These are phyloP conservation scores for Pterula multifida DNA, from an alignment of 1,284 basidiomycete species.

Conservation along the genomic window DNA sequence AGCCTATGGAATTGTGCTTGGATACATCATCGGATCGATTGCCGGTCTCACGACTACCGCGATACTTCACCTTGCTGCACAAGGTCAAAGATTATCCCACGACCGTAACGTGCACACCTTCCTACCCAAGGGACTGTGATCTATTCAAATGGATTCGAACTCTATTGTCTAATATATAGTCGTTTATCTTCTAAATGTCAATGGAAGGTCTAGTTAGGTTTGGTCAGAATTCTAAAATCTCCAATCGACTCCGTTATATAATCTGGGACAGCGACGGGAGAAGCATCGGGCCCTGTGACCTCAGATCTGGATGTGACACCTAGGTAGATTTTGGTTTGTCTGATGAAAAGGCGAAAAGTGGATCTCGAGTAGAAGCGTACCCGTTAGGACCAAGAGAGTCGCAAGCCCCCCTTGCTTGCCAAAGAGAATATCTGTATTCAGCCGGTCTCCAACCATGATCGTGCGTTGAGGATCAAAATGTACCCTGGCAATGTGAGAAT, in stretches of 20 bases:
- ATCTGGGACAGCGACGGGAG: constrained; percentile 56
- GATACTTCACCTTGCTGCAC: constrained; percentile 10
- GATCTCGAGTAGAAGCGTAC: constrained; percentile 25
- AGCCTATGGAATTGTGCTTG: constrained; percentile 53
- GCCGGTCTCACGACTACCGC: constrained; percentile 38
- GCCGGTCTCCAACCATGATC: constrained; percentile 91
- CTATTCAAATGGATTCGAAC: neutral
- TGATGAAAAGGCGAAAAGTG: constrained; percentile 1
- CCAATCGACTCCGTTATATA: constrained; percentile 73
- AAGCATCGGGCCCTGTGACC: constrained; percentile 60
- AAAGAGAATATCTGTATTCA: constrained; percentile 92
- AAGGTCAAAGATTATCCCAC: constrained; percentile 5
- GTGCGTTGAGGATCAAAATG: constrained; percentile 76
- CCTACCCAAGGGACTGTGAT: neutral
- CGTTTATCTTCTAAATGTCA: constrained; percentile 8
- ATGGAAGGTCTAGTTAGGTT: neutral
- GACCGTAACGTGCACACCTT: too few relatives aligned
- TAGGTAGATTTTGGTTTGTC: constrained; percentile 17
- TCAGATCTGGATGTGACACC: constrained; percentile 67
- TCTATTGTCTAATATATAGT: neutral
- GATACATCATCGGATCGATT: constrained; percentile 56
- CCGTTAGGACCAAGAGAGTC: constrained; percentile 90
- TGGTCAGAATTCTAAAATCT: constrained; percentile 23
- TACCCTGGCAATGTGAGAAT: constrained; percentile 38
- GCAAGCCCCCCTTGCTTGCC: constrained; percentile 78